These are phyloP conservation scores for Letharia lupina DNA, from an alignment of 495 filamentous ascomycete genomes.

Conservation along the genomic window DNA sequence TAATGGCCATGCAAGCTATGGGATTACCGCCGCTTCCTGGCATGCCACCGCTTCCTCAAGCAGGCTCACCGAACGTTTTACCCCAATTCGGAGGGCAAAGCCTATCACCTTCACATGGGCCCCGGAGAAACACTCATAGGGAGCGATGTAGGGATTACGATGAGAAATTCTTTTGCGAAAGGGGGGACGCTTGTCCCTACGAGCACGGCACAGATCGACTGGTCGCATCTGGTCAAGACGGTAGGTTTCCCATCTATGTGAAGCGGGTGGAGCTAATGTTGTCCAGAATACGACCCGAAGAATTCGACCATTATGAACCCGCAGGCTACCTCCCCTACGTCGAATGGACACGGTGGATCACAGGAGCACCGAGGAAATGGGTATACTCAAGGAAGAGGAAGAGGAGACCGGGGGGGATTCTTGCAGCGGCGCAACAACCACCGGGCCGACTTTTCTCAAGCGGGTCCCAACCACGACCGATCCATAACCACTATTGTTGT, in stretches of 20 bases:
- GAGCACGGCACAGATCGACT: constrained; percentile 63
- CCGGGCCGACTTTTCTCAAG: constrained; percentile 63
- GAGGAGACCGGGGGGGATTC: constrained; percentile 34
- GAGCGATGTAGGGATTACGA: constrained; percentile 81
- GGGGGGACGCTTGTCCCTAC: constrained; percentile 69
- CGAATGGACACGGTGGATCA: constrained; percentile 22
- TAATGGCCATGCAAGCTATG: constrained; percentile 64
- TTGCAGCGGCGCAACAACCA: constrained; percentile 37
- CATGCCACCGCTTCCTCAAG: constrained; percentile 37
- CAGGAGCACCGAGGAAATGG: constrained; percentile 33
- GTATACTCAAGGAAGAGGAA: constrained; percentile 43
- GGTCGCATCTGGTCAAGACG: constrained; percentile 41
- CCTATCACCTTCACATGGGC: neutral
- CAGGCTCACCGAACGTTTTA: constrained; percentile 19
- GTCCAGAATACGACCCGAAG: constrained; percentile 76
- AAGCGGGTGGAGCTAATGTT: constrained; percentile 23
- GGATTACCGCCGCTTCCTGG: constrained; percentile 50
- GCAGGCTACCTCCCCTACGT: constrained; percentile 13
- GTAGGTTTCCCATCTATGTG: constrained; percentile 34
- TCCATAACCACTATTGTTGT: constrained; percentile 77
- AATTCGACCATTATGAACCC: constrained; percentile 44
- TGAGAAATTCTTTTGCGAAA: constrained; percentile 73
- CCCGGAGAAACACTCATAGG: constrained; percentile 23
- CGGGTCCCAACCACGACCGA: constrained; percentile 65
- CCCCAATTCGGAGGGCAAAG: constrained; percentile 14